Conservation (phyloP, 371 early-diverging fungal species). For the Blakeslea trispora region DNA sequence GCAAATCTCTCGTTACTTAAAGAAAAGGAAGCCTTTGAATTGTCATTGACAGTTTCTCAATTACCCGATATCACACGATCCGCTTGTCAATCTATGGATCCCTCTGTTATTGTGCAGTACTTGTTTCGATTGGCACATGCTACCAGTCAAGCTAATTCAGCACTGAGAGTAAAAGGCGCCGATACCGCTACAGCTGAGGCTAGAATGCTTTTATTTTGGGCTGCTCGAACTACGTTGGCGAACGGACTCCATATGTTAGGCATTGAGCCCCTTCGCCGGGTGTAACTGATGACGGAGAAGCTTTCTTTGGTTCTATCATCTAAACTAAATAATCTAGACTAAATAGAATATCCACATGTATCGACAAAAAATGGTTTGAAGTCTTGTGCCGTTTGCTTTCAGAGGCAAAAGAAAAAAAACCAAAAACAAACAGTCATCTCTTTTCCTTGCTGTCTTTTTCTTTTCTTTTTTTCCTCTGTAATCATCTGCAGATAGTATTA, state of each 20-base stretch:
- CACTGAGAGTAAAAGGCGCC: slow-evolving; percentile 74
- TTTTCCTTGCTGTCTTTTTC: too few species aligned
- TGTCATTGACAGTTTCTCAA: slow-evolving; percentile 77
- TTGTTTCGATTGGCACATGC: slow-evolving; percentile 79
- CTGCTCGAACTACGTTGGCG: slow-evolving; percentile 75
- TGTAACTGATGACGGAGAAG: too few species aligned
- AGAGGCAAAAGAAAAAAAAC: too few species aligned
- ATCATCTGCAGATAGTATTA: too few species aligned
- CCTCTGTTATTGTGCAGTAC: slow-evolving; percentile 87
- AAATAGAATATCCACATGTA: too few species aligned
- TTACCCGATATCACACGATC: slow-evolving; percentile 81
- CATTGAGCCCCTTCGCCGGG: slow-evolving; percentile 76
- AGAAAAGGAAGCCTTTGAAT: slow-evolving; percentile 69
- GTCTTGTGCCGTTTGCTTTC: too few species aligned
- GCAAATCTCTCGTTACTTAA: slow-evolving; percentile 54
- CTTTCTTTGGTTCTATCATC: too few species aligned
- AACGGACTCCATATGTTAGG: slow-evolving; percentile 84
- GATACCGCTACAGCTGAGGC: slow-evolving; percentile 71
- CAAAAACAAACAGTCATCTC: too few species aligned
- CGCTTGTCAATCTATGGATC: slow-evolving; percentile 72
- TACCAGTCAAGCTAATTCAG: slow-evolving; percentile 72
- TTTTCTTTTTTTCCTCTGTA: too few species aligned
- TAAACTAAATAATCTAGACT: too few species aligned
- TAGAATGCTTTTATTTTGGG: slow-evolving; percentile 74
- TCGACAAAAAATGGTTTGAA: too few species aligned